Conservation (phyloP, 129 eudicot genomes). For the Calendula officinalis region DNA sequence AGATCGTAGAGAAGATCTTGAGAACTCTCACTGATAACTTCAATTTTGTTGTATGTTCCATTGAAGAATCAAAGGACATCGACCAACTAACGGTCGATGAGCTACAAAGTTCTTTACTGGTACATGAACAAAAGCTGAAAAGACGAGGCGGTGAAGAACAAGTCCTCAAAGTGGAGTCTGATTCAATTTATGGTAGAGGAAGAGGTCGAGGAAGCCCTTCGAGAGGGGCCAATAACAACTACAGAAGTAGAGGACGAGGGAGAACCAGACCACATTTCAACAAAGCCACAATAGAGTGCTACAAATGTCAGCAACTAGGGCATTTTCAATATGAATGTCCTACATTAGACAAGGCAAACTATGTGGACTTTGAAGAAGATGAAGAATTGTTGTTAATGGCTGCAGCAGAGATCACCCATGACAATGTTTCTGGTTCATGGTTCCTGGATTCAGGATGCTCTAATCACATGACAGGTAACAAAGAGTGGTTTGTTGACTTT, state of each 20-base stretch:
- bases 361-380: neutral
- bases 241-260: neutral
- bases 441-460: slow-evolving; percentile 5
- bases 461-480: neutral
- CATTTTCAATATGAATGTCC: slow-evolving; percentile 22
- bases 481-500: neutral
- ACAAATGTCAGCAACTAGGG: slow-evolving; percentile 11
- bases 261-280: neutral
- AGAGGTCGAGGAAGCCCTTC: neutral
- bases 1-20: no score
- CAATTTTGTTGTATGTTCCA: no score
- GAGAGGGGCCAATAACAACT: neutral
- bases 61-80: no score
- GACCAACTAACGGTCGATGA: no score
- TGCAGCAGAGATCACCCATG: neutral
- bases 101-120: no score
- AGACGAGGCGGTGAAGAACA: no score
- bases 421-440: no score
- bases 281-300: slow-evolving; percentile 4
- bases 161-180: neutral
- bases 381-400: slow-evolving; percentile 7
- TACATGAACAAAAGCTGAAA: no score
- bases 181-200: neutral
- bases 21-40: no score
- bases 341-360: neutral